A percentile compares a stretch with the other conserved stretches of the same genome.
phyloP scores from a whole-genome alignment of 2,329 filamentous ascomycete genomes.

The Aspergillus vadensis region DNA sequence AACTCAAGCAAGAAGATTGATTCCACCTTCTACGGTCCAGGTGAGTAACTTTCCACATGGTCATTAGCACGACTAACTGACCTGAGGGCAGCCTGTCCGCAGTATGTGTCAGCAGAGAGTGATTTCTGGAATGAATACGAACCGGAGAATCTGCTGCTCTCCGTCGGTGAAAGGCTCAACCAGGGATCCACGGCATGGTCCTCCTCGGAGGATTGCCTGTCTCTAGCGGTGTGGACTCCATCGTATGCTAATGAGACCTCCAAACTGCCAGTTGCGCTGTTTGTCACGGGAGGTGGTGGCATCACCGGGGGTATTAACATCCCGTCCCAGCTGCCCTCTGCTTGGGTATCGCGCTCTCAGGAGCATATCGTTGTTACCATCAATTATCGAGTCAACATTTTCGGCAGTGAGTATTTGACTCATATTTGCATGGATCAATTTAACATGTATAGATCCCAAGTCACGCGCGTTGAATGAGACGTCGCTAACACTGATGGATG shows the following conservation, averaged over 20 bases:
- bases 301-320: constrained; percentile 39
- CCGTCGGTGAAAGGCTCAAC: constrained; percentile 18
- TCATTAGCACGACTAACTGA: no score
- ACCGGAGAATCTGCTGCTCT: constrained; percentile 7
- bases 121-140: constrained; percentile 4
- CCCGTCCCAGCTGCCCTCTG: constrained; percentile 22
- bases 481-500: constrained; percentile 15
- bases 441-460: constrained; percentile 16
- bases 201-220: constrained; percentile 48
- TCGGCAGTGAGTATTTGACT: constrained; percentile 14
- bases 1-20: constrained; percentile 14
- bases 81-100: constrained; percentile 23
- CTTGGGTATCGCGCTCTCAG: constrained; percentile 45
- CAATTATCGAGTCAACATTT: constrained; percentile 34
- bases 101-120: constrained; percentile 23
- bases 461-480: constrained; percentile 3
- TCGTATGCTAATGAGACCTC: constrained; percentile 19
- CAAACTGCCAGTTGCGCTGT: constrained; percentile 27
- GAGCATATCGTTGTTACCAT: constrained; percentile 46
- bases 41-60: not conserved
- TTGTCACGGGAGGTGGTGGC: constrained; percentile 27
- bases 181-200: constrained; percentile 21
- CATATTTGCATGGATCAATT: no score
- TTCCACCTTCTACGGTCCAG: constrained; percentile 28
- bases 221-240: constrained; percentile 48